Conservation (phyloP, 2,329 filamentous ascomycete genomes). For the Cryphonectria japonica region DNA sequence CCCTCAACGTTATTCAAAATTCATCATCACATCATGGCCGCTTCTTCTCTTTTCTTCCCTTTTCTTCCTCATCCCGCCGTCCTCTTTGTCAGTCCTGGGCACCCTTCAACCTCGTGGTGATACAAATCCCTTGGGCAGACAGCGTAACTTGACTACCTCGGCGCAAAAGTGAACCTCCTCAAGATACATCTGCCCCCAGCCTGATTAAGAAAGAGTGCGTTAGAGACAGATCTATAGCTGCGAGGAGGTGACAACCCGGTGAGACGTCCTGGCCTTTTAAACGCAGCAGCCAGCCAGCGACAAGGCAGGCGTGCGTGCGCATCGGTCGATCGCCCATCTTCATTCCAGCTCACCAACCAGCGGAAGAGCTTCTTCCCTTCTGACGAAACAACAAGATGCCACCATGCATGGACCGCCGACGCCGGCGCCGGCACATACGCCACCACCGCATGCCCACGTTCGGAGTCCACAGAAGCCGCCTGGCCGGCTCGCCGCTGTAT, state of each 20-base stretch:
- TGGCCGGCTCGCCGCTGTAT: slow-evolving; percentile 14
- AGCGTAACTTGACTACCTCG: background rate
- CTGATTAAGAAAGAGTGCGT: background rate
- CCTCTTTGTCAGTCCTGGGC: background rate
- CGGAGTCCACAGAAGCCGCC: slow-evolving; percentile 8
- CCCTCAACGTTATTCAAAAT: background rate
- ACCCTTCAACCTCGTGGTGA: too few relatives aligned
- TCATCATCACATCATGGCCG: background rate
- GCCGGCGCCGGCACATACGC: slow-evolving; percentile 20
- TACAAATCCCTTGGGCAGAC: background rate
- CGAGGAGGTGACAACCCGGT: background rate
- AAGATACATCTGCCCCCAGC: too few relatives aligned
- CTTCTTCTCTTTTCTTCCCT: background rate
- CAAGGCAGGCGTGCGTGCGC: too few relatives aligned
- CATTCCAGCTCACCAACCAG: background rate
- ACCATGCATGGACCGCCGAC: background rate
- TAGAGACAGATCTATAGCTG: background rate
- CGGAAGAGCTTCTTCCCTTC: background rate
- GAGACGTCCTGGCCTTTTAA: background rate
- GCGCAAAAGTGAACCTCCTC: background rate
- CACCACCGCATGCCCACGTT: slow-evolving; percentile 23
- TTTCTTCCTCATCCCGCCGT: background rate
- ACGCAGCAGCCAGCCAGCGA: background rate
- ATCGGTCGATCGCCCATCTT: too few relatives aligned
- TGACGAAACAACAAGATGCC: background rate